Conservation (phyloP, 1,139 yeast genomes). For the Nakaseomyces glabratus region DNA sequence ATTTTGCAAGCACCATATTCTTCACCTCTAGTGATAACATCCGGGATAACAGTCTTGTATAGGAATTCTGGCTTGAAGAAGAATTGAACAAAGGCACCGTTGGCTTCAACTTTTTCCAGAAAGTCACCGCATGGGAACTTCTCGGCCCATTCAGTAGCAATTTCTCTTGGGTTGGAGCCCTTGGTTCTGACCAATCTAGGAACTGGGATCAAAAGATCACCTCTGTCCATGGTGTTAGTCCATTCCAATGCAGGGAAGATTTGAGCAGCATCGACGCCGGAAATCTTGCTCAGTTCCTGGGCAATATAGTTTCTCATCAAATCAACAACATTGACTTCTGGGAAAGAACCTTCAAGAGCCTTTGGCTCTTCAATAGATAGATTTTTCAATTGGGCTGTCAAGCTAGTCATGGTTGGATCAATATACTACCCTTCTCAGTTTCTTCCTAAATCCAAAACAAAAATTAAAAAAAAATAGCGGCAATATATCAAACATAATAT, state of each 20-base stretch:
- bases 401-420: constrained; percentile 7
- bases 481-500: no score
- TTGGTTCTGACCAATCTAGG: constrained; percentile 80
- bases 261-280: constrained; percentile 59
- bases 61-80: constrained; percentile 62
- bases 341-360: constrained; percentile 20
- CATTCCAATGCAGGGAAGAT: constrained; percentile 85
- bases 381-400: constrained; percentile 16
- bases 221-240: constrained; percentile 79
- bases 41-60: constrained; percentile 61
- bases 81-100: constrained; percentile 89
- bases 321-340: constrained; percentile 26
- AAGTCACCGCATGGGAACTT: constrained; percentile 59
- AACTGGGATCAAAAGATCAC: constrained; percentile 85
- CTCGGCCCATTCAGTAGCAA: constrained; percentile 78
- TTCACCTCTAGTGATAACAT: constrained; percentile 50
- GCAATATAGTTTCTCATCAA: constrained; percentile 73
- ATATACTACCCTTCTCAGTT: no score
- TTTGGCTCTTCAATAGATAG: constrained; percentile 21
- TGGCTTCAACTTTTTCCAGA: constrained; percentile 62
- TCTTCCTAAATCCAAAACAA: no score
- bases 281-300: constrained; percentile 59
- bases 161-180: constrained; percentile 73
- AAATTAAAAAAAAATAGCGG: no score
- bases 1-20: constrained; percentile 68